Base-by-base conservation (phyloP, 140 eudicot genomes). In the Stevia rebaudiana region DNA sequence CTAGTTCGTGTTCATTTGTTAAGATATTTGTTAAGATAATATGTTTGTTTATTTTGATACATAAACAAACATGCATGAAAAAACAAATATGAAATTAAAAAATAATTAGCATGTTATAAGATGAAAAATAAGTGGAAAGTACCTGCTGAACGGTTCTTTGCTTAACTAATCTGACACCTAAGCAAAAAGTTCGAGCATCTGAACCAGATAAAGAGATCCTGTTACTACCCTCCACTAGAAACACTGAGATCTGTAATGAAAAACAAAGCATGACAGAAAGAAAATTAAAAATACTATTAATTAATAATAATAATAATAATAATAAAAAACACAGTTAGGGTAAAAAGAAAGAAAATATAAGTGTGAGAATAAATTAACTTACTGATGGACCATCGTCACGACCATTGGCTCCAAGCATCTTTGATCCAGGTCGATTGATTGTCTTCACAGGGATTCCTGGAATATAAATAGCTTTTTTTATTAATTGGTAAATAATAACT, bases 321-420 rank as follows among this genome's bases (percentile, higher is more conserved):
- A 28, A 28, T 4, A 36, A 35, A 33, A 58, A 59, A 59, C 17
- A 0, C 11, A 18, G 65, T 37, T n/a, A 59, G 13, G 62, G 21
- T 8, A 48, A 48, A 71, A 41, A 18, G 22, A 52, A 63, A 19
- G 4, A n/a, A 52, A 21, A 41, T 13, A 33, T 21, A 68, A 25
- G 60, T 17, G 21, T 57, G 52, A 18, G n/a, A 63, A 56, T 41
- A 55, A 47, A 23, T 65, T 13, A 71, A 79, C 95, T 82, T 75
- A 88, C 96, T 23, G 82, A 66, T 53, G 90, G 84, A 19, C 96
- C 90, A 76, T 88, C 91, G 40, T 88, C 96, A 30, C 96, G 95
- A 51, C 96, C 96, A 80, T 88, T 88, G 64, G 86, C 86, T 61
- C 96, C 96, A 57, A 88, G 74, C 79, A 68, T 59, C 78, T 88